Evolutionary conservation across 495 filamentous ascomycete species (phyloP).

Genomic region (Neurospora discreta): DNA sequence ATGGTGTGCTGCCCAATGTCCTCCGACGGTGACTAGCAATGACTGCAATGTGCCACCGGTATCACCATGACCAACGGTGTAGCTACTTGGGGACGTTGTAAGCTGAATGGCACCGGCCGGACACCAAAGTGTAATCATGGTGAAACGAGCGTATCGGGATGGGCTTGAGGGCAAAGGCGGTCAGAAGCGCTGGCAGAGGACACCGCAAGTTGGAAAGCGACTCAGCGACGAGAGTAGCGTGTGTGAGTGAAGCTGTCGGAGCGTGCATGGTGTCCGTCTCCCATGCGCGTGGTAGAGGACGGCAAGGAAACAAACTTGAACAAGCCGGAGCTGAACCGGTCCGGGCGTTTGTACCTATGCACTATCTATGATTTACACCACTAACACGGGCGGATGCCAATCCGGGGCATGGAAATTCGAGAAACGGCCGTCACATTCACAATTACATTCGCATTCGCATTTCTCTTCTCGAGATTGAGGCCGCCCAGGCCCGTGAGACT

Average conservation of each 20-base stretch:
- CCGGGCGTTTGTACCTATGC: not conserved
- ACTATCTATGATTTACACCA: not conserved
- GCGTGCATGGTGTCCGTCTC: not conserved
- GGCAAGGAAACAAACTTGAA: not conserved
- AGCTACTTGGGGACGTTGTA: not conserved
- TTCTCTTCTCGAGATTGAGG: not conserved
- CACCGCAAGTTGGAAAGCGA: slow-evolving; percentile 19
- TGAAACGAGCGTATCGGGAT: slow-evolving; percentile 1
- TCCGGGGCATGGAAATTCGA: slow-evolving; percentile 10
- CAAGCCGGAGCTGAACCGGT: not conserved
- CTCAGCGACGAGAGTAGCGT: not conserved
- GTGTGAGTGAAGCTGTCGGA: not conserved
- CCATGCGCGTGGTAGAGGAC: slow-evolving; percentile 15
- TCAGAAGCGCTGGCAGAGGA: not conserved
- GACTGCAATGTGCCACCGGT: not conserved
- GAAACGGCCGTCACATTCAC: not conserved
- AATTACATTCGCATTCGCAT: not conserved
- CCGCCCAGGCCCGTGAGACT: not conserved
- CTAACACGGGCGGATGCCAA: slow-evolving; percentile 8
- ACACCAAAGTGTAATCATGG: not conserved
- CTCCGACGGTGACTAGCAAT: not conserved
- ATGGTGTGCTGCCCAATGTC: not conserved
- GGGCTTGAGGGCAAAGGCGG: slow-evolving; percentile 5
- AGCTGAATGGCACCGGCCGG: not conserved
- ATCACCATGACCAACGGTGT: slow-evolving; percentile 1